Base-by-base conservation (phyloP, 805 yeast species). In the Starmerella asiatica region DNA sequence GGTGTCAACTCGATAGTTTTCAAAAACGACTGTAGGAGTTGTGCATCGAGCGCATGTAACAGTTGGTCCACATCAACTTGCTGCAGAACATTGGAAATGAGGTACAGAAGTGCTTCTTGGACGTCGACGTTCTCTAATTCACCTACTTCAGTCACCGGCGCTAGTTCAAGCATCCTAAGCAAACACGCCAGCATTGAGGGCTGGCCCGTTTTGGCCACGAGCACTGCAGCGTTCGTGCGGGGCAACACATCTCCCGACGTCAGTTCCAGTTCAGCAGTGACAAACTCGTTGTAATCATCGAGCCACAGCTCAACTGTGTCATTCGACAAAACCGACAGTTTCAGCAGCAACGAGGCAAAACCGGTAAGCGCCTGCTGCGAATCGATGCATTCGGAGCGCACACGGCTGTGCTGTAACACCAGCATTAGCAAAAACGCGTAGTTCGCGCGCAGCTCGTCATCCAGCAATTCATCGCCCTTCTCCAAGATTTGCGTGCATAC, bases 211-310 rank as follows among this genome's bases (percentile, higher is more conserved):
- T 73, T 76, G 0, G 70, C 58, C 4, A 81, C 47, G 26, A 73
- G 68, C 21, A 77, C 83, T 21, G 65, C 63, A 1, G 76, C 61
- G 0, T 79, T 68, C 36, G 75, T 79, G 38, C 97, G 69, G 1
- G 76, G 69, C 2, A 69, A 57, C 8, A 59, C 58, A 4, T 69
- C 71, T 0, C 76, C 61, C 0, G 76, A 61, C 14, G 40, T 43
- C 24, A 85, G 65, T 1, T 84, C 94, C 2, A 82, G 67, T 41
- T 81, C 85, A 27, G 73, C 78, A 2, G 85, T 71, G 5, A 83
- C 80, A 56, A 73, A 84, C 3, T 57, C 59, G 52, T 85, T 83
- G 52, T 75, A 70, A 53, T 85, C 86, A 2, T 61, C 63, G 3
- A 58, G 55, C 67, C 77, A 81, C n/a, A 46, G 47, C 4, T 67